Evolutionary conservation across 345 rosid species (phyloP), one percentile per base, ranked within the genome.

Genomic region (Garcia nutans): DNA sequence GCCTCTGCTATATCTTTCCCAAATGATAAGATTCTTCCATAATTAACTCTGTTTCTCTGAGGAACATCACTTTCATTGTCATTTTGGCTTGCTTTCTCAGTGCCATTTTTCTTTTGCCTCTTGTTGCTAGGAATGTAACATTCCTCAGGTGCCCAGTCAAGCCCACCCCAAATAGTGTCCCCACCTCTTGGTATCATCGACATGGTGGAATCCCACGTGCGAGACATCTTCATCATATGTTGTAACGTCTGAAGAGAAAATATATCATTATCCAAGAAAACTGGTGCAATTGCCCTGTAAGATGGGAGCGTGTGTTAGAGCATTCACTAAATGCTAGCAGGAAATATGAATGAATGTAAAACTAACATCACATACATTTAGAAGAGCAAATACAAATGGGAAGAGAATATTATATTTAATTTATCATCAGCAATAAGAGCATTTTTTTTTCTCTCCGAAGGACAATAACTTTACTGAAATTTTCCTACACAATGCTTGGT

Each of bases 121-220:
- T 72, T 87, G 79, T 74, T 86, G 49, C 66, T 64, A 70, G 89
- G 88, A 31, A 41, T 22, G 80, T 84, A 85, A 65, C 82, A 89
- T 75, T 89, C 91, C 85, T 96, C 99, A 1, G 98, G 98, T 10
- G 99, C 84, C 98, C 98, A 88, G 70, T 93, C 95, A 75, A 92
- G 87, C 85, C 84, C 92, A 72, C 99, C 99, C 99, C 99, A 96
- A 66, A 96, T 88, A 24, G 91, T 92, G 72, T 89, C 91, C 75
- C 99, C 99, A 42, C 99, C 99, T 84, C 82, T 90, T 6, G 98
- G 97, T 82, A 96, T 73, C 97, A 96, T 93, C 44, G 98, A 93
- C 97, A 92, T 92, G 47, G 95, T 93, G 61, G 98, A 90, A 89
- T 96, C 98, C 98, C 97, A 96, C 15, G 93, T 82, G 19, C 97